Evolutionary conservation across 345 rosid species (phyloP).

Genomic region (Isatis tinctoria): DNA sequence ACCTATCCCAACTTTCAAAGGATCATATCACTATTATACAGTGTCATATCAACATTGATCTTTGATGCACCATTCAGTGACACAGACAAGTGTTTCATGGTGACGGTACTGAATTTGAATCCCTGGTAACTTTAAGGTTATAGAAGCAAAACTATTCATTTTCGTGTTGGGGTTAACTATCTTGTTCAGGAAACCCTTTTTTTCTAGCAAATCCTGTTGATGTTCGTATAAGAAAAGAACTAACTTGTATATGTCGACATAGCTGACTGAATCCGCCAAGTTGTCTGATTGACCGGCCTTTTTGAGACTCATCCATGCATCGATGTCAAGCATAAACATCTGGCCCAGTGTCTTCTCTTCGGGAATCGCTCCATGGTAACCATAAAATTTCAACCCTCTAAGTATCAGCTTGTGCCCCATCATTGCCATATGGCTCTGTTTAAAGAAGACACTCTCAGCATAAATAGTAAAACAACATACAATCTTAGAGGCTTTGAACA

Average conservation of each 20-base stretch:
- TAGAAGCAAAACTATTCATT: too few species aligned
- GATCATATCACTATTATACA: neutral
- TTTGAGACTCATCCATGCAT: slow-evolving; percentile 81
- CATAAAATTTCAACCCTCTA: slow-evolving; percentile 79
- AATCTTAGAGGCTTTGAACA: too few species aligned
- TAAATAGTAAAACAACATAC: too few species aligned
- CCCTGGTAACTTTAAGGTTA: too few species aligned
- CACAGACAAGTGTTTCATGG: neutral
- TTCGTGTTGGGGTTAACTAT: too few species aligned
- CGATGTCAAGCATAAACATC: slow-evolving; percentile 82
- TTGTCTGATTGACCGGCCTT: slow-evolving; percentile 59
- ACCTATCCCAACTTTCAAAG: neutral
- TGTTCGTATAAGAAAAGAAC: neutral
- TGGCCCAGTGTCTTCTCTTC: slow-evolving; percentile 77
- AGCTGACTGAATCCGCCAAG: slow-evolving; percentile 65
- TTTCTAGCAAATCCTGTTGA: neutral
- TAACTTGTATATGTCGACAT: slow-evolving; percentile 69
- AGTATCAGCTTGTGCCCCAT: slow-evolving; percentile 71
- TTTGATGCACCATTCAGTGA: neutral
- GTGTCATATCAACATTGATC: neutral
- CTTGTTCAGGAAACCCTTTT: too few species aligned
- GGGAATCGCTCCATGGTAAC: slow-evolving; percentile 70
- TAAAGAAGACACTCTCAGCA: neutral
- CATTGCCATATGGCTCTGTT: slow-evolving; percentile 5
- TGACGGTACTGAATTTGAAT: too few species aligned